Conservation (phyloP, 1,284 basidiomycete species). For the Xerocomus minutiporus region DNA sequence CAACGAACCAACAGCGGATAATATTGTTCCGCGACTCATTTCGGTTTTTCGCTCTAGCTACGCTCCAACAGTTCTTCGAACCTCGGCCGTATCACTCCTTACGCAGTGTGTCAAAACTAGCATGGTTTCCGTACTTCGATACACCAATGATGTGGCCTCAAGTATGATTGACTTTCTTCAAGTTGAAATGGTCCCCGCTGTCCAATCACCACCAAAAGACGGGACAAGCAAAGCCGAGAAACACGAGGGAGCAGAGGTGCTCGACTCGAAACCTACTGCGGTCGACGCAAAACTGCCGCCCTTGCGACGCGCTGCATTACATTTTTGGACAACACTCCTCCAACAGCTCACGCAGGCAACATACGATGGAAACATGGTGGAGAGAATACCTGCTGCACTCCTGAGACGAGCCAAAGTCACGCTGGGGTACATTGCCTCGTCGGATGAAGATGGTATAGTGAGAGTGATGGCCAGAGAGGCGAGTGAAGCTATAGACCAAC, state of each 20-base stretch:
- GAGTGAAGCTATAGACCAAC: constrained; percentile 49
- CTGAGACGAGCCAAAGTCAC: constrained; percentile 57
- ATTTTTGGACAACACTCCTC: constrained; percentile 69
- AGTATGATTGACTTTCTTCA: constrained; percentile 78
- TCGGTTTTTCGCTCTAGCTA: constrained; percentile 52
- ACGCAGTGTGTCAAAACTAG: constrained; percentile 67
- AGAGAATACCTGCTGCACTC: constrained; percentile 36
- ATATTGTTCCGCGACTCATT: constrained; percentile 70
- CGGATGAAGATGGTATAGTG: constrained; percentile 71
- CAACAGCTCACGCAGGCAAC: constrained; percentile 47
- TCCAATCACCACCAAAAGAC: constrained; percentile 9
- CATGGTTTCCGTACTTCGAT: constrained; percentile 58
- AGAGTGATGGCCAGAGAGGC: constrained; percentile 78
- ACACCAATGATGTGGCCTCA: constrained; percentile 56
- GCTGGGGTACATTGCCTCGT: constrained; percentile 65
- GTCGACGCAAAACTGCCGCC: constrained; percentile 67
- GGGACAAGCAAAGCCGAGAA: constrained; percentile 15
- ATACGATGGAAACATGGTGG: constrained; percentile 35
- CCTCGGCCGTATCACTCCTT: constrained; percentile 80
- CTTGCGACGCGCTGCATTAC: constrained; percentile 75
- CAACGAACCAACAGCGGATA: constrained; percentile 45
- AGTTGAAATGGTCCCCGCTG: constrained; percentile 53
- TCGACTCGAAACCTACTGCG: constrained; percentile 51
- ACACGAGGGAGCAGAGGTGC: constrained; percentile 11
- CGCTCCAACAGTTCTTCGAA: constrained; percentile 70